Evolutionary conservation across 1,284 basidiomycete genomes (phyloP).

Genomic region (Ceratobasidium sp.): DNA sequence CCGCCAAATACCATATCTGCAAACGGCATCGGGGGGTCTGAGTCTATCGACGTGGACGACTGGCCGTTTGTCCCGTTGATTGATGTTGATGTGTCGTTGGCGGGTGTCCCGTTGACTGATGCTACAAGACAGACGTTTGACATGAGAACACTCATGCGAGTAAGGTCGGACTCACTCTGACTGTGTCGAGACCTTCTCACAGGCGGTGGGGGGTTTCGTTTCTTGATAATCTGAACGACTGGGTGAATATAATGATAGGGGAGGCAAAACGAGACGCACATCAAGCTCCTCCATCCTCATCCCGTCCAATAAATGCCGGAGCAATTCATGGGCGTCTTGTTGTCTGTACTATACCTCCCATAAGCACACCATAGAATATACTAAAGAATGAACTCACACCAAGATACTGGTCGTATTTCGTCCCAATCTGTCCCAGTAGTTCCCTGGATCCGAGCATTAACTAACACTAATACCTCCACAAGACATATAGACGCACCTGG

Average conservation of each 20-base stretch:
- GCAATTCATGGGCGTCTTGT: constrained; percentile 93
- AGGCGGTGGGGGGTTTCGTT: constrained; percentile 62
- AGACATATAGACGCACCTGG: constrained; percentile 41
- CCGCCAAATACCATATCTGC: constrained; percentile 90
- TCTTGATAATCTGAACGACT: constrained; percentile 70
- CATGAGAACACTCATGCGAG: background rate
- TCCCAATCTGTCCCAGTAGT: constrained; percentile 70
- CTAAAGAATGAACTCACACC: constrained; percentile 65
- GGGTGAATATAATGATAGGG: background rate
- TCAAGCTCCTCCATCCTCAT: constrained; percentile 95
- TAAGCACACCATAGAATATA: constrained; percentile 5
- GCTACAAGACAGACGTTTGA: background rate
- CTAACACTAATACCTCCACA: background rate
- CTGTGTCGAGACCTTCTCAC: constrained; percentile 42
- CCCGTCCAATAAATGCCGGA: constrained; percentile 87
- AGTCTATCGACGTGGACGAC: constrained; percentile 47
- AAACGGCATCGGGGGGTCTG: constrained; percentile 69
- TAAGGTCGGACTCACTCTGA: constrained; percentile 22
- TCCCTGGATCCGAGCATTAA: constrained; percentile 51
- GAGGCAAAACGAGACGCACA: constrained; percentile 61
- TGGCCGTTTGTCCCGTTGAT: background rate
- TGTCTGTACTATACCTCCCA: constrained; percentile 63
- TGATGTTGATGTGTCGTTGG: constrained; percentile 20
- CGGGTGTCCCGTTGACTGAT: constrained; percentile 49
- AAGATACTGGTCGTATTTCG: constrained; percentile 91